Evolutionary conservation across 371 early-diverging fungal genomes (phyloP), one percentile per base, ranked within the genome.

Genomic region (Mucor sp.): DNA sequence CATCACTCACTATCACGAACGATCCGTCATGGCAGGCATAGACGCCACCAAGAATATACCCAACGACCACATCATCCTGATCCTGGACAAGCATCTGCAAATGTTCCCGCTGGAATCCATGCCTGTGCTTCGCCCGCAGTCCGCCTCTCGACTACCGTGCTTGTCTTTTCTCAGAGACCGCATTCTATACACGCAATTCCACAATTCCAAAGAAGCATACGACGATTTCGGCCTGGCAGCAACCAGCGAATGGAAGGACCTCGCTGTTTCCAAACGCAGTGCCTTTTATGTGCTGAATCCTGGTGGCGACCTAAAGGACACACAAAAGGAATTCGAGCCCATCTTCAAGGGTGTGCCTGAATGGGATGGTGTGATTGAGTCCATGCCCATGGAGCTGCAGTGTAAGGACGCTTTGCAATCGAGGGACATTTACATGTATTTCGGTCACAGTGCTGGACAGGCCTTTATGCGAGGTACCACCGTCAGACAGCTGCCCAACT

Each of bases 361-460:
- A 1, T 97, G 96, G 96, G 71, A 78, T 11, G 96, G 97, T 0
- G 59, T 89, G 8, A 78, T 88, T 17, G 90, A 93, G 0, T 74
- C 85, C 2, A 75, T 82, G n/a, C 98, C 97, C 0, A 68, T 85
- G 63, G 89, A 89, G 56, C 60, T 85, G n/a, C 89, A 91, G 60
- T 85, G 84, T 41, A 83, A 81, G 53, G 71, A 83, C 23, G 89
- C 83, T 0, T 72, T 96, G 6, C 63, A 73, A 11, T 66, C 83
- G 8, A 79, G 80, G 30, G 91, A 93, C 48, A 63, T 96, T 19
- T 94, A 92, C 61, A 69, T 97, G 91, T 96, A 99, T 80, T 96
- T 99, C 88, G 99, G 99, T 1, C 99, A 99, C 79, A 97, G 98
- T 43, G 94, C 94, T 8, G 99, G 96, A 0, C 96, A 95, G 70